Percentiles rank a stretch among this genome's conserved stretches.
Conservation (phyloP, 306 rosid genomes). For the Sesbania bispinosa region DNA sequence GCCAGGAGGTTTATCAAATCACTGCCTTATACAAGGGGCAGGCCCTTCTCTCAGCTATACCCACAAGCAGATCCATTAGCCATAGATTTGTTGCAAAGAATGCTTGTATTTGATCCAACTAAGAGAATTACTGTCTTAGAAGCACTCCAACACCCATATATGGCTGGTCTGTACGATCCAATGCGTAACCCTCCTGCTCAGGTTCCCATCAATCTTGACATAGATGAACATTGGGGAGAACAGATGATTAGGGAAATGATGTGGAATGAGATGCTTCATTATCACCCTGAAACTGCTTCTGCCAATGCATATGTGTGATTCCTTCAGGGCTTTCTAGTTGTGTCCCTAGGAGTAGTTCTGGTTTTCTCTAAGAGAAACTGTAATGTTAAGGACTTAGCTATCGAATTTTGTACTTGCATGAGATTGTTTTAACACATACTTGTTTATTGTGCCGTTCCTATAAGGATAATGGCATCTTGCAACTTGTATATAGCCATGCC, state of each 20-base stretch:
- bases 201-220: slow-evolving; percentile 64
- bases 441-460: slow-evolving; percentile 14
- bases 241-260: slow-evolving; percentile 72
- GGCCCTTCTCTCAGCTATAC: slow-evolving; percentile 51
- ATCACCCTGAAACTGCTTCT: slow-evolving; percentile 67
- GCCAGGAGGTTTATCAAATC: slow-evolving; percentile 59
- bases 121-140: slow-evolving; percentile 70
- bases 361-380: neutral
- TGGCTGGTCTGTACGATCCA: slow-evolving; percentile 65
- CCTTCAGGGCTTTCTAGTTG: slow-evolving; percentile 10
- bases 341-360: slow-evolving; percentile 10
- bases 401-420: slow-evolving; percentile 21
- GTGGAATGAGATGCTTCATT: slow-evolving; percentile 76
- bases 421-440: slow-evolving; percentile 21
- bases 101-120: slow-evolving; percentile 82
- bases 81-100: slow-evolving; percentile 72
- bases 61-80: slow-evolving; percentile 82
- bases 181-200: slow-evolving; percentile 47
- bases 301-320: slow-evolving; percentile 26
- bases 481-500: slow-evolving; percentile 48
- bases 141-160: slow-evolving; percentile 87
- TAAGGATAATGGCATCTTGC: slow-evolving; percentile 19
- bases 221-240: slow-evolving; percentile 55
- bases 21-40: slow-evolving; percentile 54
- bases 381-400: slow-evolving; percentile 19